Percentiles rank a stretch among this genome's conserved stretches.
phyloP scores from a whole-genome alignment of 352 stramenopile genomes.

The Phytophthora ramorum region DNA sequence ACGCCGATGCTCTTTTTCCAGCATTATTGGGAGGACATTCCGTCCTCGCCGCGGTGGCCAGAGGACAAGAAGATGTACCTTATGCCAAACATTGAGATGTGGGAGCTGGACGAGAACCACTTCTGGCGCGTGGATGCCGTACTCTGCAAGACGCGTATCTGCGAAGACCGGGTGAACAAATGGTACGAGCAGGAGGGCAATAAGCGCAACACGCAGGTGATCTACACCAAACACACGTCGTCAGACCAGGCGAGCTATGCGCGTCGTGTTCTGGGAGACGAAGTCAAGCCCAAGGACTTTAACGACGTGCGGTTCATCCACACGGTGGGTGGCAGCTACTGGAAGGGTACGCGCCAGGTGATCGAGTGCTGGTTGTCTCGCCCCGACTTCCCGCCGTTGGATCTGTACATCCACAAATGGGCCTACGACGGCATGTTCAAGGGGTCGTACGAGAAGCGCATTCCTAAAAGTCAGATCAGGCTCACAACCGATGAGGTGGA shows the following conservation, averaged over 20 bases:
- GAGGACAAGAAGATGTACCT: slow-evolving; percentile 49
- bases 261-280: slow-evolving; percentile 24
- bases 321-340: slow-evolving; percentile 44
- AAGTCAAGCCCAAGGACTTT: slow-evolving; percentile 48
- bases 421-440: slow-evolving; percentile 52
- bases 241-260: slow-evolving; percentile 53
- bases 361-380: slow-evolving; percentile 67
- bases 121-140: slow-evolving; percentile 50
- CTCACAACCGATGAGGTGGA: slow-evolving; percentile 43
- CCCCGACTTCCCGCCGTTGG: slow-evolving; percentile 50
- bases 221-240: slow-evolving; percentile 72
- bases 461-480: slow-evolving; percentile 42
- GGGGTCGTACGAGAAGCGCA: slow-evolving; percentile 34
- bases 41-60: slow-evolving; percentile 35
- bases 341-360: slow-evolving; percentile 60
- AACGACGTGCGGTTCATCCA: slow-evolving; percentile 47
- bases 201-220: slow-evolving; percentile 44
- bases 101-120: slow-evolving; percentile 48
- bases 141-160: slow-evolving; percentile 59
- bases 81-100: slow-evolving; percentile 61
- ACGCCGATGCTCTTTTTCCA: slow-evolving; percentile 56
- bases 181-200: slow-evolving; percentile 72
- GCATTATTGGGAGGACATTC: slow-evolving; percentile 55
- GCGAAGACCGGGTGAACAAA: slow-evolving; percentile 41
- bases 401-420: slow-evolving; percentile 57